Conservation (phyloP, 768 basidiomycete genomes). For the Dictyophora rubrovolvata region DNA sequence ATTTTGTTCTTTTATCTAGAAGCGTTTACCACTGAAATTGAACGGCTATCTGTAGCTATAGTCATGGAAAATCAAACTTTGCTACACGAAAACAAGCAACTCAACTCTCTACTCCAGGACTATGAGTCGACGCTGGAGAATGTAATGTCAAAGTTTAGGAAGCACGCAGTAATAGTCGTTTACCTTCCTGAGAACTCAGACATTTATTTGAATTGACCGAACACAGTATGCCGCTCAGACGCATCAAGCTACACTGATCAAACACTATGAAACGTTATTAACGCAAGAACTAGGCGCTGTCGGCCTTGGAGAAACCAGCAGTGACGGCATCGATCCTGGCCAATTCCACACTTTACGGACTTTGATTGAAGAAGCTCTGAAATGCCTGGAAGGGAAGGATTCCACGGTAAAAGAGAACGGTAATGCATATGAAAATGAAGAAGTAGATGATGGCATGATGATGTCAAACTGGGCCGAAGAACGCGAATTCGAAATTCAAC, state of each 20-base stretch:
- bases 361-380: neutral
- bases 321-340: neutral
- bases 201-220: neutral
- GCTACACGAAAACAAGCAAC: constrained; percentile 91
- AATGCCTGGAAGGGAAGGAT: constrained; percentile 4
- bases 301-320: neutral
- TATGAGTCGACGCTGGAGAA: constrained; percentile 92
- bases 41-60: constrained; percentile 79
- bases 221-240: constrained; percentile 80
- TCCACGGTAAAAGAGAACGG: constrained; percentile 28
- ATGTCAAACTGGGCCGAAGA: constrained; percentile 71
- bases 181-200: constrained; percentile 3
- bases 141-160: constrained; percentile 93
- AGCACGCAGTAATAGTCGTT: constrained; percentile 61
- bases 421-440: constrained; percentile 31
- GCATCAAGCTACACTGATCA: constrained; percentile 76
- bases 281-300: neutral
- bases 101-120: constrained; percentile 80
- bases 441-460: constrained; percentile 30
- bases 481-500: constrained; percentile 76
- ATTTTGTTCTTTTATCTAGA: constrained; percentile 39
- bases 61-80: constrained; percentile 91
- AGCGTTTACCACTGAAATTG: constrained; percentile 84
- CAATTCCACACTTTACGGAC: neutral
- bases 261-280: constrained; percentile 83